Base-by-base conservation (phyloP, 2,329 filamentous ascomycete species). In the Pleoardoris graminearum region DNA sequence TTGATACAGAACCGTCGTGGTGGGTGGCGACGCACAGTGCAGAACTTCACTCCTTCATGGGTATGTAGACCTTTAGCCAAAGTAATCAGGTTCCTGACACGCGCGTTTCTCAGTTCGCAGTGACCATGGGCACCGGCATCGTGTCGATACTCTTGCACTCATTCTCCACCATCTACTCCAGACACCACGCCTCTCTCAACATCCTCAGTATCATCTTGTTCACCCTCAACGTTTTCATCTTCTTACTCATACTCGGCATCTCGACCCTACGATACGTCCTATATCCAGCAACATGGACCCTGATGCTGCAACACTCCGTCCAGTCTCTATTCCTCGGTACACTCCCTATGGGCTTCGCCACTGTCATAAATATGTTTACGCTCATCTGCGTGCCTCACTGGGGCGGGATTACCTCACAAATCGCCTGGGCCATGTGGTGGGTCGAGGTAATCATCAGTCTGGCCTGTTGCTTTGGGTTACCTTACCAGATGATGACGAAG, bases 301-400 rank as follows among this genome's bases (percentile, higher is more conserved):
- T 80, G n/a, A 88, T 90, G 85, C 77, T 90, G 19, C 73, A 75
- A 3, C 84, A 90, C 65, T 85, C 86, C 0, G 80, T 80, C 0
- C 85, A 90, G 64, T 85, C 82, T 2, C 76, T 90, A 48, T 90
- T 90, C 59, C 72, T 90, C 2, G 86, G 74, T 0, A 86, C 84
- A 0, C 77, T 87, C 11, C 85, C 86, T 0, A 88, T 89, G 84
- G 85, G 80, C 0, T 79, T 89, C 51, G 82, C 85, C 0, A 89
- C 85, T 2, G 83, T 89, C 45, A 79, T 89, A 57, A 85, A 85
- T 60, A 86, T 87, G 83, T 81, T 85, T 61, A 76, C 83, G 4
- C 75, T 83, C 21, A 76, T 83, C 19, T 87, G 85, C 66, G 76
- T 80, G 7, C 80, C 80, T 0, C 68, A 63, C 6, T 88, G 84